phyloP scores from a whole-genome alignment of 1,139 yeast species.

The Candida tetrigidarum region DNA sequence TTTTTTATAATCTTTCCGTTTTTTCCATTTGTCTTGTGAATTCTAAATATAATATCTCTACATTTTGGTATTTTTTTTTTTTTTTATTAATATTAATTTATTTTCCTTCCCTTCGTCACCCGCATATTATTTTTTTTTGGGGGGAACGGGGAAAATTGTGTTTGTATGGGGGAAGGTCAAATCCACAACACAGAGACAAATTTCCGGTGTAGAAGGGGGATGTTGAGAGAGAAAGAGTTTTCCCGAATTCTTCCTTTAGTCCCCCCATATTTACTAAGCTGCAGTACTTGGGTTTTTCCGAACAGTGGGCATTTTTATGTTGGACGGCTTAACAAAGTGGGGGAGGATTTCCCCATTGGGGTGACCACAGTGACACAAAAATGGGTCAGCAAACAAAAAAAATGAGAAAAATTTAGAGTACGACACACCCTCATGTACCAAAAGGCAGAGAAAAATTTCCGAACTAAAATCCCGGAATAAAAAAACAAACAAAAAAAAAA shows the following conservation, averaged over 20 bases:
- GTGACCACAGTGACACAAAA: no score
- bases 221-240: neutral
- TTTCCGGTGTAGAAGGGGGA: neutral
- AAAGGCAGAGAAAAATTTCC: slow-evolving; percentile 1
- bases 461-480: slow-evolving; percentile 1
- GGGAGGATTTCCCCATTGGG: slow-evolving; percentile 4
- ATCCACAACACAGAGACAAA: neutral
- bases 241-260: neutral
- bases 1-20: no score
- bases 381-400: slow-evolving; percentile 4
- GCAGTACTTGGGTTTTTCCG: slow-evolving; percentile 3
- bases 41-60: no score
- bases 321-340: neutral
- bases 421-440: neutral
- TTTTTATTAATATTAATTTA: no score
- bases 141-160: neutral
- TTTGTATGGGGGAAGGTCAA: neutral
- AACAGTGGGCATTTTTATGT: neutral
- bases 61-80: neutral
- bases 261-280: neutral
- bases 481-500: no score
- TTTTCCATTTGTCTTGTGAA: no score
- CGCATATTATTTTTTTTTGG: neutral
- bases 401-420: no score
- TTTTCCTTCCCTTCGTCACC: neutral